These are phyloP conservation scores for Clarireedia sp. DNA, from an alignment of 2,329 filamentous ascomycete species.

Conservation along the genomic window DNA sequence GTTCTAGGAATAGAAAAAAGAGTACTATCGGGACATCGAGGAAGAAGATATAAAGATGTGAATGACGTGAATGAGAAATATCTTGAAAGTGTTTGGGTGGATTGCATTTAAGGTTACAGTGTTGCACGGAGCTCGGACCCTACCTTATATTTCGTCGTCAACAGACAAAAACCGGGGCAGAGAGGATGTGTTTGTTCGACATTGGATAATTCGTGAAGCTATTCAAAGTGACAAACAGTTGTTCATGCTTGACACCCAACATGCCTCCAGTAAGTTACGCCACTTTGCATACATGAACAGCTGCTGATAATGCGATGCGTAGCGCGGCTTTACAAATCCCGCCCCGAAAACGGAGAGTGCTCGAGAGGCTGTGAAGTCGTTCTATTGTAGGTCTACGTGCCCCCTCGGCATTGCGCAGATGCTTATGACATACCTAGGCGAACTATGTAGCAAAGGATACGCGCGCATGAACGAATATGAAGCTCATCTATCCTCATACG, in stretches of 20 bases:
- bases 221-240: background rate
- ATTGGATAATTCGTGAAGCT: background rate
- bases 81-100: slow-evolving; percentile 15
- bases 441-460: slow-evolving; percentile 89
- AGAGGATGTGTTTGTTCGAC: background rate
- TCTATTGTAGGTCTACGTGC: slow-evolving; percentile 51
- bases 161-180: background rate
- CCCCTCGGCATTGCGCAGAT: background rate
- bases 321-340: slow-evolving; percentile 41
- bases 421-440: slow-evolving; percentile 35
- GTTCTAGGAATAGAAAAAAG: background rate
- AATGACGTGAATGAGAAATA: slow-evolving; percentile 3
- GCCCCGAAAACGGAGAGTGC: slow-evolving; percentile 51
- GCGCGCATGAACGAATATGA: slow-evolving; percentile 94
- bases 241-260: slow-evolving; percentile 15
- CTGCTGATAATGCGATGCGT: slow-evolving; percentile 26
- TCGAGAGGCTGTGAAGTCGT: slow-evolving; percentile 68
- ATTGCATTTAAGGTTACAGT: slow-evolving; percentile 15
- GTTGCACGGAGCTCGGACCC: slow-evolving; percentile 15
- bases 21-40: background rate
- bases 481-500: slow-evolving; percentile 86
- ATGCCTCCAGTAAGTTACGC: slow-evolving; percentile 49
- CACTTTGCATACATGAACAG: background rate
- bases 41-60: background rate
- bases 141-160: slow-evolving; percentile 17